These are phyloP conservation scores for Microdochium nivale DNA, from an alignment of 2,329 filamentous ascomycete genomes.

Conservation along the genomic window DNA sequence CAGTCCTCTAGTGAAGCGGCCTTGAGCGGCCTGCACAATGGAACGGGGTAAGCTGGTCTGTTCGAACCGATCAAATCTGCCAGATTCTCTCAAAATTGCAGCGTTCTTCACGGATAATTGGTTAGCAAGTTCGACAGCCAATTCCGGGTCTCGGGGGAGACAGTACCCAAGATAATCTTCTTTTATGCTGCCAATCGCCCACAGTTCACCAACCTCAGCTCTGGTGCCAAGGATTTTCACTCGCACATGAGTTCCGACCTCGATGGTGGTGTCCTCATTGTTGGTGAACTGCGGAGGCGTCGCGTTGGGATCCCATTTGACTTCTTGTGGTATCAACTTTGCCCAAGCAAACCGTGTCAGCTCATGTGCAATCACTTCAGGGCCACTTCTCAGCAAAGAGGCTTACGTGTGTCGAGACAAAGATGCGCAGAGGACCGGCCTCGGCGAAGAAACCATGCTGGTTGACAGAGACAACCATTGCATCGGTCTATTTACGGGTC, in stretches of 20 bases:
- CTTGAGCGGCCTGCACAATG: neutral
- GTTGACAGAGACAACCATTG: conserved; percentile 85
- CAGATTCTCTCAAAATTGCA: conserved; percentile 11
- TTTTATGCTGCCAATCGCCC: conserved; percentile 95
- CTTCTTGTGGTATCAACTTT: conserved; percentile 82
- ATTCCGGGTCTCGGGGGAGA: conserved; percentile 3
- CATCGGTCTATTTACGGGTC: conserved; percentile 64
- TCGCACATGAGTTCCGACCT: conserved; percentile 86
- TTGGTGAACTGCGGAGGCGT: conserved; percentile 97
- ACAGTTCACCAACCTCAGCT: conserved; percentile 90
- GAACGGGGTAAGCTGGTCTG: no score
- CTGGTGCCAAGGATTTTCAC: conserved; percentile 91
- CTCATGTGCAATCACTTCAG: neutral
- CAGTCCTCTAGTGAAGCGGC: neutral
- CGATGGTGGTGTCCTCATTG: conserved; percentile 87
- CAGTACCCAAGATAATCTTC: conserved; percentile 64
- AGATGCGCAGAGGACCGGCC: conserved; percentile 68
- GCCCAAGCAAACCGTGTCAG: conserved; percentile 13
- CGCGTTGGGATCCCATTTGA: conserved; percentile 91
- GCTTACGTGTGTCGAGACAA: conserved; percentile 72
- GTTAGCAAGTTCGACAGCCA: conserved; percentile 5
- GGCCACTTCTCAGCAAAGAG: conserved; percentile 1
- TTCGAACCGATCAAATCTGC: neutral
- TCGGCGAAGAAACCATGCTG: conserved; percentile 85
- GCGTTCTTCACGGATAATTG: conserved; percentile 8